phyloP scores from a whole-genome alignment of 257 asterid species.

The Salvia hispanica region DNA sequence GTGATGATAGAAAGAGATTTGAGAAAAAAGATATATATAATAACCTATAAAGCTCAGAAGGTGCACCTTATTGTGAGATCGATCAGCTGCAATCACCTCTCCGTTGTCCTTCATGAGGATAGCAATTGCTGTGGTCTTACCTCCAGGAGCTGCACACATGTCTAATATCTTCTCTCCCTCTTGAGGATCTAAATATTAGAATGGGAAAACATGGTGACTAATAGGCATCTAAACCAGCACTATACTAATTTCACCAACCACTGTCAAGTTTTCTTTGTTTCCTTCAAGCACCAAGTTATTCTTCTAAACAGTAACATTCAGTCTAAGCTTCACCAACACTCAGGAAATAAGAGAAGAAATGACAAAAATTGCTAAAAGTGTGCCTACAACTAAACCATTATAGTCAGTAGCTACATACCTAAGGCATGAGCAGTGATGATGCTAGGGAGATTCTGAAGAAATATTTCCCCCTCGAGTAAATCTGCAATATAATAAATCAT shows the following conservation, averaged over 20 bases:
- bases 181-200: slow-evolving; percentile 71
- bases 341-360: background rate
- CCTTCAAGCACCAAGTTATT: slow-evolving; percentile 11
- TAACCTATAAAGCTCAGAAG: slow-evolving; percentile 62
- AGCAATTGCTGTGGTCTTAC: slow-evolving; percentile 96
- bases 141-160: slow-evolving; percentile 99
- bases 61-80: slow-evolving; percentile 99
- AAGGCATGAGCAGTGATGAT: slow-evolving; percentile 84
- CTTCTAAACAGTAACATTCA: background rate
- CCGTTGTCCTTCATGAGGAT: slow-evolving; percentile 95
- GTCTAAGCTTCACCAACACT: slow-evolving; percentile 2
- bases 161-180: slow-evolving; percentile 88
- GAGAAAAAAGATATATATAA: slow-evolving; percentile 24
- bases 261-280: slow-evolving; percentile 1
- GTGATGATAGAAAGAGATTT: slow-evolving; percentile 8
- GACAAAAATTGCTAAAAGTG: background rate
- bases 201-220: slow-evolving; percentile 14
- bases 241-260: slow-evolving; percentile 12
- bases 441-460: slow-evolving; percentile 98
- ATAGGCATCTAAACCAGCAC: slow-evolving; percentile 16
- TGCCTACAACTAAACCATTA: background rate
- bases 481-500: slow-evolving; percentile 51
- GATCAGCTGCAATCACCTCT: slow-evolving; percentile 81
- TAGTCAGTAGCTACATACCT: slow-evolving; percentile 50
- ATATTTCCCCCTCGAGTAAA: slow-evolving; percentile 93